Base-by-base conservation (phyloP, 1,284 basidiomycete genomes). In the Ceratobasidium papillatum region DNA sequence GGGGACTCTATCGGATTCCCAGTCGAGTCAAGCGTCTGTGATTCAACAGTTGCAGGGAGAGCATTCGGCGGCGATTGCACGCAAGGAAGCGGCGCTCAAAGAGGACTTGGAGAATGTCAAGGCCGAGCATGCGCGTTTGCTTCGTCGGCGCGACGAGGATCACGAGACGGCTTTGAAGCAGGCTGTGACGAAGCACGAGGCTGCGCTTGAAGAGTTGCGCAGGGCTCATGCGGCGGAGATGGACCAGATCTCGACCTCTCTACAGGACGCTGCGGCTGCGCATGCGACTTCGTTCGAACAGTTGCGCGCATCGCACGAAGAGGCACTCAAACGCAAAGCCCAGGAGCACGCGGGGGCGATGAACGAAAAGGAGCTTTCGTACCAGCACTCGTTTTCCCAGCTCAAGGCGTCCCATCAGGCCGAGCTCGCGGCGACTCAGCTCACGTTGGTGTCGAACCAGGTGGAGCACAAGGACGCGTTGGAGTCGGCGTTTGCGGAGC, bases 1-100 rank as follows among this genome's bases (percentile, higher is more conserved):
- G 77, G 91, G 91, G 19, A 87, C 88, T 0, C 82, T 94, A 41
- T 87, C 90, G 2, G 89, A 92, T 79, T 91, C 91, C 1, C 85
- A 93, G 49, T 71, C 77, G n/a, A 77, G 77, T 9, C 76, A 77
- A 14, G 72, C 74, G 1, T 61, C 75, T 19, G 75, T 71, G 1
- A 75, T 79, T 25, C 68, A 76, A 22, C 45, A 75, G n/a, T 75
- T 80, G 27, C 74, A 76, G 17, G 78, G 78, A 8, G 77, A 79
- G 63, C 79, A 81, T 62, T 65, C 76, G 8, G 78, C 75, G 1
- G 71, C 75, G 17, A 52, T 79, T 14, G 51, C 64, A 9, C 78
- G 77, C 30, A 75, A 72, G 19, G 79, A 79, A 22, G 58, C 64
- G 0, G 76, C 76, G 12, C 56, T 77, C 54, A 58, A 58, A 61